Conservation (phyloP, 139 green algal genomes). For the Chlorella ohadii region DNA sequence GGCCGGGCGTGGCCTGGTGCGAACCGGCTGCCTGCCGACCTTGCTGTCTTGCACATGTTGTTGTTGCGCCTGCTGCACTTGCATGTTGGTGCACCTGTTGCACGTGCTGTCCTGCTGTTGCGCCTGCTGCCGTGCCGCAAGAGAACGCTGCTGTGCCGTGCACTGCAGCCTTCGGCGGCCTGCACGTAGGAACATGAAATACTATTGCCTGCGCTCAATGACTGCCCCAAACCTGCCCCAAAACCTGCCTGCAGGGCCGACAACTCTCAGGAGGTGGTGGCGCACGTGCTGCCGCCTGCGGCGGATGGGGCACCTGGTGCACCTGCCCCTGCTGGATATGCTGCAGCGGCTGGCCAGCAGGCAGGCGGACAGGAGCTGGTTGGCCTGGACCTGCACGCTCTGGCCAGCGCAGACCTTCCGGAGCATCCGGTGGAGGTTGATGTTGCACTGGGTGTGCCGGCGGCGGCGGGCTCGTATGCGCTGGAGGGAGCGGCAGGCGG, state of each 20-base stretch:
- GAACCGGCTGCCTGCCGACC: neutral
- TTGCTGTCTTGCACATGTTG: neutral
- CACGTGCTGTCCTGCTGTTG: no score
- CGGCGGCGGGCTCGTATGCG: neutral
- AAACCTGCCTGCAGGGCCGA: neutral
- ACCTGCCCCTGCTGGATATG: no score
- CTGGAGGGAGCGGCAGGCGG: no score
- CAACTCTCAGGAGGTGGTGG: constrained; percentile 11
- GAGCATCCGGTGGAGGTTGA: neutral
- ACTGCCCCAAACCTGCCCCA: no score
- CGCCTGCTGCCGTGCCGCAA: neutral
- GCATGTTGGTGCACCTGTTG: no score
- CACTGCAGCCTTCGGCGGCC: no score
- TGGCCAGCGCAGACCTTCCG: constrained; percentile 22
- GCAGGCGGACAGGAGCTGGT: neutral
- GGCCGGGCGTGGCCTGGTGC: neutral
- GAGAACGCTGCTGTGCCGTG: neutral
- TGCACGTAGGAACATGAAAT: no score
- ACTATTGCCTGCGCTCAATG: neutral
- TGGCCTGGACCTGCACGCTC: constrained; percentile 30
- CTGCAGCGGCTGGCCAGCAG: neutral
- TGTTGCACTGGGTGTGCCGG: neutral
- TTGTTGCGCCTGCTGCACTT: no score
- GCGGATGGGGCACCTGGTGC: neutral
- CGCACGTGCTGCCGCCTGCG: neutral